Conservation (phyloP, 2,329 filamentous ascomycete genomes). For the Curvularia verruculosa region DNA sequence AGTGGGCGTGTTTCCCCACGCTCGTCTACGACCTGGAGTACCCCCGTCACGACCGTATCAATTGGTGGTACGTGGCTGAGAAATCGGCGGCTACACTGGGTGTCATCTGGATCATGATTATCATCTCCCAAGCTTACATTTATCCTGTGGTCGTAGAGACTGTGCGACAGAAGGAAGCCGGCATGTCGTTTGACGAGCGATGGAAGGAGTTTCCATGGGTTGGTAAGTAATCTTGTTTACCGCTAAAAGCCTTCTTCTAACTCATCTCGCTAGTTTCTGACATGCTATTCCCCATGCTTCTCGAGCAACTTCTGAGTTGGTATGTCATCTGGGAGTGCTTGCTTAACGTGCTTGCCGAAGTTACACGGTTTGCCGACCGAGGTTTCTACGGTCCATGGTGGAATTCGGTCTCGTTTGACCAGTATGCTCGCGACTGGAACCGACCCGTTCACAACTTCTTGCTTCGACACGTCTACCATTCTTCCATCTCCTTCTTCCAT, state of each 20-base stretch:
- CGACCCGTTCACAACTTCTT: constrained; percentile 80
- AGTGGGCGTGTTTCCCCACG: constrained; percentile 77
- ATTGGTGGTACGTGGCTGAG: constrained; percentile 77
- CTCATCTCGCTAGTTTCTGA: constrained; percentile 59
- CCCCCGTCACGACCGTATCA: constrained; percentile 70
- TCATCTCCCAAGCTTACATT: constrained; percentile 76
- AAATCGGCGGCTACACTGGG: constrained; percentile 74
- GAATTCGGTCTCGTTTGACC: constrained; percentile 68
- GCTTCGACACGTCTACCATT: constrained; percentile 79
- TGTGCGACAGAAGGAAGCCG: constrained; percentile 69
- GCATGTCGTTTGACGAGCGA: constrained; percentile 65
- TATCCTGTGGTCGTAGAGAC: constrained; percentile 75
- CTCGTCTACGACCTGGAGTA: constrained; percentile 82
- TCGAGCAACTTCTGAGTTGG: constrained; percentile 78
- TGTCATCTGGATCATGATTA: constrained; percentile 77
- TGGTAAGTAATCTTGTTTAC: constrained; percentile 17
- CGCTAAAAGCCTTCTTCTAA: not conserved
- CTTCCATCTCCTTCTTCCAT: constrained; percentile 73
- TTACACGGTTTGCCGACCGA: constrained; percentile 78
- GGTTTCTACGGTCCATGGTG: constrained; percentile 67
- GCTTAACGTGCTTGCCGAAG: constrained; percentile 76
- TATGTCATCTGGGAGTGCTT: constrained; percentile 76
- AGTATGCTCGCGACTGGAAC: constrained; percentile 83
- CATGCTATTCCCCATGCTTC: constrained; percentile 77
- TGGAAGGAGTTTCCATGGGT: constrained; percentile 75